These are phyloP conservation scores for Coemansia sp. DNA, from an alignment of 192 early-diverging fungal genomes.

Conservation along the genomic window DNA sequence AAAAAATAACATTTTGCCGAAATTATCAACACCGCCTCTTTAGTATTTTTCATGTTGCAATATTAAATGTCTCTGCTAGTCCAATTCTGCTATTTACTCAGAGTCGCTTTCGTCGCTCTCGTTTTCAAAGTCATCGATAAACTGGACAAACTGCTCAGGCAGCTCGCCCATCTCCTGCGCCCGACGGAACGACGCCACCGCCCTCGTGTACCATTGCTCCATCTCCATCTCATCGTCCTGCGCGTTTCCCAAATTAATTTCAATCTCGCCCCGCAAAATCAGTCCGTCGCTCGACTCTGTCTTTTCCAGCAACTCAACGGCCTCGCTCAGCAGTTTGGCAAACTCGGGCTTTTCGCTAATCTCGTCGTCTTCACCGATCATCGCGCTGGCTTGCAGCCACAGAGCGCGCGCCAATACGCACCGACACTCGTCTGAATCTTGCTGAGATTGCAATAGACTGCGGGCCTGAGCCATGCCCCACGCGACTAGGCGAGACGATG, in stretches of 20 bases:
- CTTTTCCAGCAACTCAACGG: slow-evolving; percentile 15
- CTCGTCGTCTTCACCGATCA: slow-evolving; percentile 32
- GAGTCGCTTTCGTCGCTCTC: not conserved
- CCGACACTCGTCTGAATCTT: not conserved
- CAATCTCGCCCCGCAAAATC: slow-evolving; percentile 41
- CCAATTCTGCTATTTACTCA: not conserved
- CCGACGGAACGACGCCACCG: slow-evolving; percentile 29
- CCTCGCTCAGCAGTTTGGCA: slow-evolving; percentile 20
- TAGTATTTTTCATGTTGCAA: not conserved
- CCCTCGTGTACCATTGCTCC: slow-evolving; percentile 33
- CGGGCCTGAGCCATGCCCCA: slow-evolving; percentile 27
- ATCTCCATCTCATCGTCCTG: slow-evolving; percentile 29
- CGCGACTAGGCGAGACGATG: slow-evolving; percentile 11
- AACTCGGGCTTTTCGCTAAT: slow-evolving; percentile 14
- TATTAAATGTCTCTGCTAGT: no score
- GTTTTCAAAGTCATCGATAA: slow-evolving; percentile 47
- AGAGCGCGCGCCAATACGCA: slow-evolving; percentile 24
- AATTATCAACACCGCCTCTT: not conserved
- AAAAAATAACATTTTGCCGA: not conserved
- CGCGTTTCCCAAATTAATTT: slow-evolving; percentile 49
- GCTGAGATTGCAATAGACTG: not conserved
- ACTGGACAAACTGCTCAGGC: slow-evolving; percentile 46
- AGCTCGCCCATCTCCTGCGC: slow-evolving; percentile 31
- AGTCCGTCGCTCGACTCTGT: slow-evolving; percentile 17
- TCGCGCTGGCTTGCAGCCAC: slow-evolving; percentile 30